These are phyloP conservation scores for Phytophthora multivora DNA, from an alignment of 352 stramenopile species.

Conservation along the genomic window DNA sequence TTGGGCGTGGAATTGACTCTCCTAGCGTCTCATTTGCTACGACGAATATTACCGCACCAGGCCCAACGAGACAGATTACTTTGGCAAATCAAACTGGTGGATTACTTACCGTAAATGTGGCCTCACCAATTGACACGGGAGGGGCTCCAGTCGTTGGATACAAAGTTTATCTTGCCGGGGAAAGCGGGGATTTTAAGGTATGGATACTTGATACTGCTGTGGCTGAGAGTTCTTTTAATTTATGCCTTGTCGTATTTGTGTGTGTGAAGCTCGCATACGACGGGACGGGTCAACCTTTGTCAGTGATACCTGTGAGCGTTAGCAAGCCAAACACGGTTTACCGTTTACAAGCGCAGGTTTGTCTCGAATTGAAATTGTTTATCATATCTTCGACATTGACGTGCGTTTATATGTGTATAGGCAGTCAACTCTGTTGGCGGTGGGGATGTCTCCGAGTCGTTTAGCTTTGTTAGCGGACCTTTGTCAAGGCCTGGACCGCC, in stretches of 20 bases:
- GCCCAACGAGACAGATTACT: conserved; percentile 20
- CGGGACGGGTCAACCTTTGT: conserved; percentile 19
- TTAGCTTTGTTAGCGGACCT: conserved; percentile 34
- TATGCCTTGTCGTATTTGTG: background rate
- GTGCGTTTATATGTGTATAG: conserved; percentile 19
- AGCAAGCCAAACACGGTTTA: conserved; percentile 41
- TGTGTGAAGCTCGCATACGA: conserved; percentile 37
- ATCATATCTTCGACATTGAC: too few relatives aligned
- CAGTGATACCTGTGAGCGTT: conserved; percentile 43
- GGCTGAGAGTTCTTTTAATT: background rate
- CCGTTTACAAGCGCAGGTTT: conserved; percentile 42
- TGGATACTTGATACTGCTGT: background rate
- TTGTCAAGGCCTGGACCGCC: conserved; percentile 51
- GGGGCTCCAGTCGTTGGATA: conserved; percentile 48
- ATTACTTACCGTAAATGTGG: conserved; percentile 42
- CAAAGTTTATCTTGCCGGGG: conserved; percentile 12
- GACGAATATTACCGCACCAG: conserved; percentile 48
- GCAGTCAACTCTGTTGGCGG: conserved; percentile 49
- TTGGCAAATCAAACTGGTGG: conserved; percentile 49
- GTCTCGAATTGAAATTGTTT: background rate
- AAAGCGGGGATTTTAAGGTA: conserved; percentile 17
- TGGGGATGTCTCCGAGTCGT: conserved; percentile 35
- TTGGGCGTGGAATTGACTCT: conserved; percentile 35
- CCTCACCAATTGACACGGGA: conserved; percentile 42
- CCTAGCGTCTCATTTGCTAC: conserved; percentile 26